These are phyloP conservation scores for Scedosporium minutisporum DNA, from an alignment of 2,329 filamentous ascomycete species.

Conservation along the genomic window DNA sequence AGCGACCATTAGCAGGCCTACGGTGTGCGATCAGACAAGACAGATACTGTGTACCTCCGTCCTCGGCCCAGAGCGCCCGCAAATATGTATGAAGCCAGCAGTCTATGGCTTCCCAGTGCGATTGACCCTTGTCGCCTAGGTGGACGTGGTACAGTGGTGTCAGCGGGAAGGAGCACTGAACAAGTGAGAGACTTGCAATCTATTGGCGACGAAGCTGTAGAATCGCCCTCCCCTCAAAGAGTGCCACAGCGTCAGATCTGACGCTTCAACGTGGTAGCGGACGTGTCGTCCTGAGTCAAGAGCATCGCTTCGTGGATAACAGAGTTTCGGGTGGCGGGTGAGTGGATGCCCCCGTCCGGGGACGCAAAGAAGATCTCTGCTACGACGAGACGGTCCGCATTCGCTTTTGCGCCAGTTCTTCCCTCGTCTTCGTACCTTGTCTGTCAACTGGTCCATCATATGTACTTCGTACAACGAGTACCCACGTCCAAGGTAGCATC, in stretches of 20 bases:
- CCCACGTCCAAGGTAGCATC: neutral
- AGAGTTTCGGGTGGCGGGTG: neutral
- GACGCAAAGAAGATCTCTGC: neutral
- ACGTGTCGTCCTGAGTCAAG: too few relatives aligned
- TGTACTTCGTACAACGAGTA: neutral
- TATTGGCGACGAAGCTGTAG: too few relatives aligned
- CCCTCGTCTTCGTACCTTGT: neutral
- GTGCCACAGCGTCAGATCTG: too few relatives aligned
- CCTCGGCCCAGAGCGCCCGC: neutral
- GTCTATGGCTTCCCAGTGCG: neutral
- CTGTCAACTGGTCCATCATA: too few relatives aligned
- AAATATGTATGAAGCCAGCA: neutral
- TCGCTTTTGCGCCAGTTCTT: neutral
- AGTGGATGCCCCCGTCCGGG: neutral
- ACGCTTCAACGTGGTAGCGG: too few relatives aligned
- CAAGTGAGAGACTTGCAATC: too few relatives aligned
- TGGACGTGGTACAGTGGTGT: too few relatives aligned
- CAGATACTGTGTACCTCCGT: neutral
- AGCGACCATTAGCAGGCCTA: too few relatives aligned
- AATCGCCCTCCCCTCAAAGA: too few relatives aligned
- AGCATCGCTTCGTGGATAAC: too few relatives aligned
- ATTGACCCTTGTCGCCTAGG: neutral
- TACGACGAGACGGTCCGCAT: neutral
- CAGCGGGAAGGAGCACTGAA: neutral
- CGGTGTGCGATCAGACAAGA: neutral